Conservation (phyloP, 148 eudicot species). For the Cornus florida region DNA sequence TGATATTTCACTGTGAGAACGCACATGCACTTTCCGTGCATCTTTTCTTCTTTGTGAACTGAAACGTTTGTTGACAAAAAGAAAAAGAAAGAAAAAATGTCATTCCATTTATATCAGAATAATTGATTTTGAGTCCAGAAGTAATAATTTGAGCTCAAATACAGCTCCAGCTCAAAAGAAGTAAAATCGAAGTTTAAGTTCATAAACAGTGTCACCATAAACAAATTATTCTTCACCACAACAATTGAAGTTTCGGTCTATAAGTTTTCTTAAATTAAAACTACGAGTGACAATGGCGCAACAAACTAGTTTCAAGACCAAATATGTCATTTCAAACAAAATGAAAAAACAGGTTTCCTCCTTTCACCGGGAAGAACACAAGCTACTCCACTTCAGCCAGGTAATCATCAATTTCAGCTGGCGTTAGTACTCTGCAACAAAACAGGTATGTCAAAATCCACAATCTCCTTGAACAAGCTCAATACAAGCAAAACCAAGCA, state of each 20-base stretch:
- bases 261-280: conserved; percentile 5
- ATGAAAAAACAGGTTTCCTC: neutral
- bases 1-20: no score
- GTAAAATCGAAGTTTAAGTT: no score
- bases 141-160: no score
- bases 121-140: no score
- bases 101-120: no score
- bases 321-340: neutral
- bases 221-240: no score
- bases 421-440: conserved; percentile 77
- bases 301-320: neutral
- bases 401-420: conserved; percentile 97
- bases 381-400: conserved; percentile 81
- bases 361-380: conserved; percentile 5
- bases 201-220: no score
- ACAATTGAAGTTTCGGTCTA: neutral
- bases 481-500: neutral
- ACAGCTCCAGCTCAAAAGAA: no score
- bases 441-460: neutral
- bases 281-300: neutral
- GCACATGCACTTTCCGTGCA: no score
- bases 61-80: no score
- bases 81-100: no score
- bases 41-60: no score
- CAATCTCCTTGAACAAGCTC: neutral